Base-by-base conservation (phyloP, 192 early-diverging fungal species). In the Mortierella alpina region DNA sequence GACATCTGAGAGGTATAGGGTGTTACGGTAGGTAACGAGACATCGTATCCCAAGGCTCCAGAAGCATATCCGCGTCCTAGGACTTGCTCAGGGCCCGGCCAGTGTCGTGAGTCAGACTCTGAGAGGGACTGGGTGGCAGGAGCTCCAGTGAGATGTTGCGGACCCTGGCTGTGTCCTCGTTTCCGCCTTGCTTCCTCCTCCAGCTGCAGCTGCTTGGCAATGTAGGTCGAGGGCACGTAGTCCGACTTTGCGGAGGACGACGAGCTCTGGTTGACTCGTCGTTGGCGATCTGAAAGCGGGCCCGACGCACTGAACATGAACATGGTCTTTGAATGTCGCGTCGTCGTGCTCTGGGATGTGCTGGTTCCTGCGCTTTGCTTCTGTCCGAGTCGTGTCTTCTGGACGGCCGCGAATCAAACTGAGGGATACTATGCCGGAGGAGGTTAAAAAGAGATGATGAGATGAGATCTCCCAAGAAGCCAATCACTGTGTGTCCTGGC, bases 301-400 rank as follows among this genome's bases (percentile, higher is more conserved):
- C 66, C 68, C 59, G 63, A 72, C 14, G 63, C 69, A 51, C 55
- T 66, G 63, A 78, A 78, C n/a, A 56, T 63, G 66, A 72, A 72
- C 74, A 76, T 76, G 15, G 49, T 56, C 20, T n/a, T 59, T 59
- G n/a, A 13, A 20, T 50, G 11, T 56, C 23, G 8, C 42, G 6
- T 44, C 20, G n/a, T 18, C 20, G 44, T 42, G 17, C 7, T 39
- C 44, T 46, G 18, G 20, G 23, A 61, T 2, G 59, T 41, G 13
- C 22, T 61, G 42, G 41, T 39, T 44, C 23, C 41, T 61, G 23
- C 59, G 13, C n/a, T 45, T 61, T 31, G 59, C 9, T 57, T 17
- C 55, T 12, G 55, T 22, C 9, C 9, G 2, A 10, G 13, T 57
- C 9, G 55, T 1, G n/a, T 57, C 17, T 57, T 57, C 20, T 2